Conservation (phyloP, 2,329 filamentous ascomycete genomes). For the Ophiobolus disseminans region DNA sequence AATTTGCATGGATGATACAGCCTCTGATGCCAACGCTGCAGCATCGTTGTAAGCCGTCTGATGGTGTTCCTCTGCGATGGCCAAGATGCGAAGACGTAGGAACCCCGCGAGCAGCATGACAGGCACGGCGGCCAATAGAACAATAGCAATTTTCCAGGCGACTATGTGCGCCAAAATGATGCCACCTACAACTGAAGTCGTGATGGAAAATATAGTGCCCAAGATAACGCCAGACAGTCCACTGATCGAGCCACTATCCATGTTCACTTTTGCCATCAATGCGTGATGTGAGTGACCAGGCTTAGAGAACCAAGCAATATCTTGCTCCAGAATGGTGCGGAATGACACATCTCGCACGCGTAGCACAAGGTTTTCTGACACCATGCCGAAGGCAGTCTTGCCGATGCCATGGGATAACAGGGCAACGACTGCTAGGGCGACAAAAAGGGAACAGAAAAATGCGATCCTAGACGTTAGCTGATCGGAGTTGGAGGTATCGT, state of each 20-base stretch:
- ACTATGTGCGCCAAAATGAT: conserved; percentile 57
- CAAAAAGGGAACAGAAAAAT: conserved; percentile 60
- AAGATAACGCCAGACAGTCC: conserved; percentile 59
- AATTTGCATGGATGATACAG: conserved; percentile 70
- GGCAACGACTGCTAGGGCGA: conserved; percentile 61
- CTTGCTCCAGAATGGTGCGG: conserved; percentile 61
- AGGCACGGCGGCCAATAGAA: conserved; percentile 57
- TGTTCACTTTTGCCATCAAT: conserved; percentile 56
- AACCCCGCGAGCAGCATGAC: conserved; percentile 57
- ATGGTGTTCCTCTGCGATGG: conserved; percentile 68
- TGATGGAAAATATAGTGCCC: conserved; percentile 58
- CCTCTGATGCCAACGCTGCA: conserved; percentile 70
- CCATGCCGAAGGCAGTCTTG: conserved; percentile 57
- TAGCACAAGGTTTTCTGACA: conserved; percentile 55
- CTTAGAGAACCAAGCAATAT: conserved; percentile 60
- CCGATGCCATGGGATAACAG: conserved; percentile 53
- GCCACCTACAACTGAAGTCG: conserved; percentile 56
- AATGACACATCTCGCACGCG: conserved; percentile 57
- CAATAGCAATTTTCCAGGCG: conserved; percentile 61
- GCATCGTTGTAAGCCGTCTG: conserved; percentile 70
- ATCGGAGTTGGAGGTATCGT: conserved; percentile 26
- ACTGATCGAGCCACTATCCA: conserved; percentile 57
- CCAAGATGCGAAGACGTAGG: conserved; percentile 56
- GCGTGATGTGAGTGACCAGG: conserved; percentile 53
- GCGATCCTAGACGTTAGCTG: conserved; percentile 41